phyloP scores from a whole-genome alignment of 148 eudicot genomes.

The Amaranthus hypochondriacus region DNA sequence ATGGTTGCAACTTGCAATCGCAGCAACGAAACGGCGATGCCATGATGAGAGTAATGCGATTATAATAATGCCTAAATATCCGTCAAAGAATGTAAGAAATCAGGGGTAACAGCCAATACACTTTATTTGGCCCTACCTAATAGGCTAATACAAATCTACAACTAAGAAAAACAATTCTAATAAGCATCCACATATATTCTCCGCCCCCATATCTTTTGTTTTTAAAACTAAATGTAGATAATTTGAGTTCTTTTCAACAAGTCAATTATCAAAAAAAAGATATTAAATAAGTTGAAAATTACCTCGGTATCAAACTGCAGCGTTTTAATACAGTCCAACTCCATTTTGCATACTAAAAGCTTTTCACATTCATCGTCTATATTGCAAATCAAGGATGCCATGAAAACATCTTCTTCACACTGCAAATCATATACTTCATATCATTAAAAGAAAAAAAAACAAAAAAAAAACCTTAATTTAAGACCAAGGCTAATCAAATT shows the following conservation, averaged over 20 bases:
- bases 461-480: background rate
- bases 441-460: constrained; percentile 3
- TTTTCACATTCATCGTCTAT: constrained; percentile 79
- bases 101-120: no score
- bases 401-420: constrained; percentile 75
- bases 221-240: no score
- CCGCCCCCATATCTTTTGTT: no score
- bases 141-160: no score
- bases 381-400: constrained; percentile 91
- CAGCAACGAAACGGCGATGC: no score
- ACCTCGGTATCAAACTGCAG: constrained; percentile 92
- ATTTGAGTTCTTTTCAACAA: background rate
- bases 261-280: background rate
- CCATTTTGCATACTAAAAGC: constrained; percentile 88
- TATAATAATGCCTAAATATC: no score
- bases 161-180: no score
- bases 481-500: background rate
- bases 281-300: constrained; percentile 15
- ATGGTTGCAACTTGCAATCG: no score
- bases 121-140: no score
- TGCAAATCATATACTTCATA: constrained; percentile 22
- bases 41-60: no score
- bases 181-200: no score
- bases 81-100: no score
- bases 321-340: constrained; percentile 79